A percentile compares a stretch with the other conserved stretches of the same genome.
Evolutionary conservation across 2,329 filamentous ascomycete species (phyloP).

Genomic region (Ophiostoma montium): DNA sequence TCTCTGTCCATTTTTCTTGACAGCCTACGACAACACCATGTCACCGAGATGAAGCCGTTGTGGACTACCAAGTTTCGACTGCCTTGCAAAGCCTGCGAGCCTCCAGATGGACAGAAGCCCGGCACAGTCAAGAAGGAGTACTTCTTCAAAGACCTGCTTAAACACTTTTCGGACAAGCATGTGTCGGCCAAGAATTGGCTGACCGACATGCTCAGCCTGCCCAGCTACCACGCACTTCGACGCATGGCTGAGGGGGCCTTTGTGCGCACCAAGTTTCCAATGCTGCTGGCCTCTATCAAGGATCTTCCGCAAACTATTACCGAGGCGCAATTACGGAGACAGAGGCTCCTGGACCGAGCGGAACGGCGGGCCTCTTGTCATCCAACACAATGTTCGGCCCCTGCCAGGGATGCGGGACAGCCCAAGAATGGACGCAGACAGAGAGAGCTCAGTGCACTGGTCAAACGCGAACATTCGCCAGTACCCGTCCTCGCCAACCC

Average conservation of each 20-base stretch:
- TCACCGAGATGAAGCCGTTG: slow-evolving; percentile 40
- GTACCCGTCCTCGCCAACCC: background rate
- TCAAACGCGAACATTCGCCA: background rate
- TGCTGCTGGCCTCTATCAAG: slow-evolving; percentile 27
- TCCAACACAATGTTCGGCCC: no score
- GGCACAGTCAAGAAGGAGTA: slow-evolving; percentile 4
- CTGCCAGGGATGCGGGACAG: no score
- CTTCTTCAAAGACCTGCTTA: slow-evolving; percentile 31
- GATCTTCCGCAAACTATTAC: background rate
- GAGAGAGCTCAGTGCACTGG: background rate
- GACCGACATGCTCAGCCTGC: slow-evolving; percentile 31
- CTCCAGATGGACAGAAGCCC: slow-evolving; percentile 20
- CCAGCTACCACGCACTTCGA: slow-evolving; percentile 20
- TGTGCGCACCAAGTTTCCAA: slow-evolving; percentile 19
- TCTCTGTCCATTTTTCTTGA: slow-evolving; percentile 43
- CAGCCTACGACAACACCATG: slow-evolving; percentile 36
- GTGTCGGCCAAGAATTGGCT: slow-evolving; percentile 29
- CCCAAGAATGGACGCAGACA: no score
- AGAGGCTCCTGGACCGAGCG: no score
- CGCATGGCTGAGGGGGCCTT: slow-evolving; percentile 17
- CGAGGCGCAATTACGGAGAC: background rate
- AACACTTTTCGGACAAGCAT: slow-evolving; percentile 38
- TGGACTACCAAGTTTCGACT: slow-evolving; percentile 36
- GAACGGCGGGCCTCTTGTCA: no score
- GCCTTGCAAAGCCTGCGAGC: slow-evolving; percentile 39